phyloP scores from a whole-genome alignment of 1,284 basidiomycete species.

The Fomitopsis schrenkii region DNA sequence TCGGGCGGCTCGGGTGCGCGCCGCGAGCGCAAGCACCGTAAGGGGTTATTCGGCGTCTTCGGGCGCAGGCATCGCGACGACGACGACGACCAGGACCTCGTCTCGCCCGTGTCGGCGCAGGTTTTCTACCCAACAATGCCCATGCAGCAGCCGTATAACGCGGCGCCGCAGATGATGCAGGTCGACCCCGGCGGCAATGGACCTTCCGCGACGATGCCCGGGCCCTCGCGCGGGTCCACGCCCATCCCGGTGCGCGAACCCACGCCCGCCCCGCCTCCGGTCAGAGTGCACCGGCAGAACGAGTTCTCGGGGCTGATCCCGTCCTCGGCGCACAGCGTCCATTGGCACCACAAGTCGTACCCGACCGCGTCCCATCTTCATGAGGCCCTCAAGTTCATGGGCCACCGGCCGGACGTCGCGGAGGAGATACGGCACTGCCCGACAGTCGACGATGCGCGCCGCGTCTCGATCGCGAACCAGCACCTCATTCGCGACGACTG shows the following conservation, averaged over 20 bases:
- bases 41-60: slow-evolving; percentile 19
- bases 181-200: too few species aligned
- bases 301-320: slow-evolving; percentile 46
- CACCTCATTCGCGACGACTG: slow-evolving; percentile 46
- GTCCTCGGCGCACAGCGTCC: slow-evolving; percentile 51
- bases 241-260: slow-evolving; percentile 6
- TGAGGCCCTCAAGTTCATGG: slow-evolving; percentile 64
- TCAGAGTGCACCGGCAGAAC: slow-evolving; percentile 15
- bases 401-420: slow-evolving; percentile 42
- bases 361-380: slow-evolving; percentile 63
- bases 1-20: slow-evolving; percentile 1
- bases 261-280: slow-evolving; percentile 4
- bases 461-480: slow-evolving; percentile 37
- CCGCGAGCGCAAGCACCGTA: slow-evolving; percentile 14
- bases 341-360: slow-evolving; percentile 47
- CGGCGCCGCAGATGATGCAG: slow-evolving; percentile 4
- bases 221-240: slow-evolving; percentile 4
- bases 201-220: neutral
- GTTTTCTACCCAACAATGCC: slow-evolving; percentile 9
- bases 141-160: slow-evolving; percentile 14
- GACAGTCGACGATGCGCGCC: slow-evolving; percentile 45
- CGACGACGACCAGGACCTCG: slow-evolving; percentile 10
- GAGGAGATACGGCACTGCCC: slow-evolving; percentile 44
- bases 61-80: slow-evolving; percentile 13
- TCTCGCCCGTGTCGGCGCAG: neutral